These are phyloP conservation scores for Arthrobotrys musiformis DNA, from an alignment of 2,329 filamentous ascomycete species.

Conservation along the genomic window DNA sequence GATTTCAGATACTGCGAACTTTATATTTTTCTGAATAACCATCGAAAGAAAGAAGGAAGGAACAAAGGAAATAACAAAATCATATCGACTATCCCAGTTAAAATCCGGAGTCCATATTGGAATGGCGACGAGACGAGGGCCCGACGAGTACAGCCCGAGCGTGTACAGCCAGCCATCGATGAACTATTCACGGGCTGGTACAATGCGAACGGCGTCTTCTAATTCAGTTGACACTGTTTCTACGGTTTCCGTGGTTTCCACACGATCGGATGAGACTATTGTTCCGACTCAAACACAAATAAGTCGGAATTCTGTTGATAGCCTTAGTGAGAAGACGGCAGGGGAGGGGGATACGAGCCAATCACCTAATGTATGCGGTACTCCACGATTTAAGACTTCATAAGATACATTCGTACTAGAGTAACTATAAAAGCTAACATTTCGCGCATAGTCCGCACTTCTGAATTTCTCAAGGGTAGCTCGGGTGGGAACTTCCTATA, in stretches of 20 bases:
- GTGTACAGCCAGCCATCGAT: constrained; percentile 41
- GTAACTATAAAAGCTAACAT: neutral
- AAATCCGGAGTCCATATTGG: neutral
- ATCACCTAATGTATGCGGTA: neutral
- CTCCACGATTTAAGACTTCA: no score
- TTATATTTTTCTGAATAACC: no score
- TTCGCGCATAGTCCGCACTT: neutral
- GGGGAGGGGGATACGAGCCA: neutral
- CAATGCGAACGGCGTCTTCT: constrained; percentile 13
- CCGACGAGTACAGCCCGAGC: constrained; percentile 36
- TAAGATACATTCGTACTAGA: neutral
- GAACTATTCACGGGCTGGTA: constrained; percentile 24
- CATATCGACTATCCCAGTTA: neutral
- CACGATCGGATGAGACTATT: neutral
- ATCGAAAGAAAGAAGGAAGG: no score
- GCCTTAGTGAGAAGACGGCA: constrained; percentile 8
- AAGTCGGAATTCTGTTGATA: neutral
- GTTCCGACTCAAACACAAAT: neutral
- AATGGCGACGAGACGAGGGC: constrained; percentile 16
- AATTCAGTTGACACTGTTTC: constrained; percentile 14
- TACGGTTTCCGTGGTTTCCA: neutral
- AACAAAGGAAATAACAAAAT: no score
- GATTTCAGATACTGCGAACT: no score
- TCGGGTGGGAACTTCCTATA: neutral
- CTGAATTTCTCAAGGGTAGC: neutral